A percentile compares a stretch with the other conserved stretches of the same genome.
Conservation (phyloP, 495 filamentous ascomycete genomes). For the Aspergillus ellipticus region DNA sequence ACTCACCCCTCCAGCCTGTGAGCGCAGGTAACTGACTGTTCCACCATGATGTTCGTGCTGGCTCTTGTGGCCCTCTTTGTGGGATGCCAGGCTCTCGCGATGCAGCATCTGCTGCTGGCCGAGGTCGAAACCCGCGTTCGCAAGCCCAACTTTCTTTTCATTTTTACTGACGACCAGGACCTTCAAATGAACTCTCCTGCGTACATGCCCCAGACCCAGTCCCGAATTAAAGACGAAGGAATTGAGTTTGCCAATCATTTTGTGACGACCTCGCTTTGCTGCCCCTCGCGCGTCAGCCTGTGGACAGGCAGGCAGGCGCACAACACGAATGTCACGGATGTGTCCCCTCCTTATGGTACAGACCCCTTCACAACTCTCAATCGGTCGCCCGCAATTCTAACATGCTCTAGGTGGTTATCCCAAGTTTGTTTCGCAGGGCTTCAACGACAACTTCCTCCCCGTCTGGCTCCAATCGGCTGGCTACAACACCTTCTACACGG, state of each 20-base stretch:
- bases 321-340: slow-evolving; percentile 73
- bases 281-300: slow-evolving; percentile 59
- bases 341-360: slow-evolving; percentile 60
- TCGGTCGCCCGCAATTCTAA: background rate
- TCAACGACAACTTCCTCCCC: slow-evolving; percentile 64
- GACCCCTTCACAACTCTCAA: background rate
- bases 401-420: slow-evolving; percentile 58
- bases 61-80: slow-evolving; percentile 9
- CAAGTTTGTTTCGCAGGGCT: slow-evolving; percentile 62
- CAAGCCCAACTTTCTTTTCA: slow-evolving; percentile 57
- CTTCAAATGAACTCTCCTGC: slow-evolving; percentile 55
- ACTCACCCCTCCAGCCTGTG: no score
- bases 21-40: no score
- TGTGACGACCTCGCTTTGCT: slow-evolving; percentile 61
- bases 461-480: slow-evolving; percentile 66
- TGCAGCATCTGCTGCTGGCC: background rate
- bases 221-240: slow-evolving; percentile 51
- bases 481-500: slow-evolving; percentile 72
- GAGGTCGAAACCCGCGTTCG: slow-evolving; percentile 2
- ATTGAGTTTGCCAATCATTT: slow-evolving; percentile 57
- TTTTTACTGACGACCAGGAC: slow-evolving; percentile 67
- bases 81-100: slow-evolving; percentile 4
- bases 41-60: slow-evolving; percentile 24
- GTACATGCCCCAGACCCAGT: slow-evolving; percentile 52
- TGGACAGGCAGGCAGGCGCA: slow-evolving; percentile 66